Base-by-base conservation (phyloP, 257 asterid species). In the Lantana camara region DNA sequence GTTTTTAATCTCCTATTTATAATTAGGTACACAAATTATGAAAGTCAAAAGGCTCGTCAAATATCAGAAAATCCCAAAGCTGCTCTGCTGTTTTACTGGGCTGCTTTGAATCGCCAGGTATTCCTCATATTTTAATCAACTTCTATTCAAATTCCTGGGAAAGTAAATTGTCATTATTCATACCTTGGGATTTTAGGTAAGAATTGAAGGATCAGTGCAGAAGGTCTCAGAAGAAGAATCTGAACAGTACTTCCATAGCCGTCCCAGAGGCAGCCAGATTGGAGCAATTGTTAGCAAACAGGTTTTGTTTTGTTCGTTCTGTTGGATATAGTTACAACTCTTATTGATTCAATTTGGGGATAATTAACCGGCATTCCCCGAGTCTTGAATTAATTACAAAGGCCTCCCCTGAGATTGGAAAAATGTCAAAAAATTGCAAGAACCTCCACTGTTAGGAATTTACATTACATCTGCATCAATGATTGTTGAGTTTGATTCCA, bases 221-320 rank as follows among this genome's bases (percentile, higher is more conserved):
- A 85, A 80, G 75, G 85, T 86, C 20, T 77, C 89, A 17, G 89
- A 84, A 32, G 93, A 86, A 79, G 96, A 86, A 77, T 80, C 96
- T 68, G 89, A 86, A 45, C 80, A 75, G 62, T 86, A 77, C 77
- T 89, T 86, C 69, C 85, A 83, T 78, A 89, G 88, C 75, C 95
- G 87, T 55, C 91, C 93, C 27, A 80, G 83, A 77, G 95, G 90
- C 64, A 82, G 87, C 76, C 90, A 80, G 74, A 84, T 89, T 72
- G 90, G 96, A 52, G 92, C 95, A 58, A 80, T 86, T 54, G 85
- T 86, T 71, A 86, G 96, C 87, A 73, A 84, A 57, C 96, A 89
- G 95, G 96, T 89, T 75, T n/a, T 27, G 16, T 7, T 51, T 55
- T 70, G 15, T 44, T 4, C 22, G 3, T 54, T 24, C 29, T 62